These are phyloP conservation scores for Amylostereum areolatum DNA, from an alignment of 1,284 basidiomycete species.

Conservation along the genomic window DNA sequence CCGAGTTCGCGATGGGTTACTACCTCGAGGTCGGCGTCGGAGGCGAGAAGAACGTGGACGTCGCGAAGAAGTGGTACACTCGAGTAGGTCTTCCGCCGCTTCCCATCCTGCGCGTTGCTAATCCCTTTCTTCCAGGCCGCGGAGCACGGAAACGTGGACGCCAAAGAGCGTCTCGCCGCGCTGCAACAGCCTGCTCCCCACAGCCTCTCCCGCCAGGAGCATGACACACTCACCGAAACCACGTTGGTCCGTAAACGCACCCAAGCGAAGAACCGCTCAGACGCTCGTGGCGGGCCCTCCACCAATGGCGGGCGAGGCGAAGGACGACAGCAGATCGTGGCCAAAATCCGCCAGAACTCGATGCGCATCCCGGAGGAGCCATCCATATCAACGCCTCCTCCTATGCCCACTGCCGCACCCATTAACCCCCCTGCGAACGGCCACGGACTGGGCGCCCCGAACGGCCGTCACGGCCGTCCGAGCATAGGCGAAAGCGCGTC, in stretches of 20 bases:
- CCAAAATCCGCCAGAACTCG: constrained; percentile 28
- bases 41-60: constrained; percentile 56
- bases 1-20: constrained; percentile 94
- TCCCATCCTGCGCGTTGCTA: neutral
- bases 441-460: too few relatives aligned
- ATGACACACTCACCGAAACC: constrained; percentile 72
- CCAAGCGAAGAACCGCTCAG: constrained; percentile 69
- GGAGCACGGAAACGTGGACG: constrained; percentile 79
- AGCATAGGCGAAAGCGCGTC: too few relatives aligned
- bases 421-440: neutral
- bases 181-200: constrained; percentile 54
- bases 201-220: constrained; percentile 70
- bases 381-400: constrained; percentile 5
- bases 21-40: constrained; percentile 82
- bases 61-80: constrained; percentile 68
- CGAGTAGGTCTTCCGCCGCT: constrained; percentile 32
- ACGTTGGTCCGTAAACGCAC: constrained; percentile 83
- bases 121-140: constrained; percentile 46
- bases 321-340: constrained; percentile 23
- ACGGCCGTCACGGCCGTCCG: too few relatives aligned
- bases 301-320: neutral
- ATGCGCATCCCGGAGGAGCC: constrained; percentile 8
- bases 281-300: constrained; percentile 27
- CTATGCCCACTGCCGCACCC: constrained; percentile 5
- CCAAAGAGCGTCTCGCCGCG: constrained; percentile 67